phyloP scores from a whole-genome alignment of 2,329 filamentous ascomycete species.

The Nannizzia gypsea region DNA sequence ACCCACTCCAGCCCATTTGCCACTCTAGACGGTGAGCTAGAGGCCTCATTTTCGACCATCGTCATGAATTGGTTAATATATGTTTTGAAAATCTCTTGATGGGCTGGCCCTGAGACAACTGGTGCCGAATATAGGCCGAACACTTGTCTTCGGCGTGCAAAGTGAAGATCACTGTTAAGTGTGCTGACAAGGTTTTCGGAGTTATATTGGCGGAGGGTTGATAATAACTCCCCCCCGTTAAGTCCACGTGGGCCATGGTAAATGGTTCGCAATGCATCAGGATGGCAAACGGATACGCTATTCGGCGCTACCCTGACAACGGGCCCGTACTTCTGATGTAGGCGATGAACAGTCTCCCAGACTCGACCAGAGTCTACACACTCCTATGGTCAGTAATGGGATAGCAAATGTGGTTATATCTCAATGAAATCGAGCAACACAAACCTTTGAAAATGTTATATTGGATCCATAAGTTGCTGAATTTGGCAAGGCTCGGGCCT shows the following conservation, averaged over 20 bases:
- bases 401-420: background rate
- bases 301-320: conserved; percentile 12
- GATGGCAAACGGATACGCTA: conserved; percentile 14
- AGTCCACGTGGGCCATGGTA: conserved; percentile 14
- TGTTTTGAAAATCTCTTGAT: conserved; percentile 10
- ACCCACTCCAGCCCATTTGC: conserved; percentile 13
- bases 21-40: conserved; percentile 4
- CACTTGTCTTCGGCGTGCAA: conserved; percentile 12
- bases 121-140: conserved; percentile 12
- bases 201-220: conserved; percentile 13
- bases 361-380: background rate
- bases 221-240: conserved; percentile 5
- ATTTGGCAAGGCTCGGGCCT: conserved; percentile 14
- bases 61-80: conserved; percentile 11
- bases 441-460: conserved; percentile 12
- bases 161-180: conserved; percentile 13
- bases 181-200: conserved; percentile 15
- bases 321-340: conserved; percentile 14
- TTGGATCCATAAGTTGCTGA: conserved; percentile 12
- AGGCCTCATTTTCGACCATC: conserved; percentile 9
- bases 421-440: background rate
- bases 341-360: conserved; percentile 1
- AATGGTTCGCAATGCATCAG: conserved; percentile 14
- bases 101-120: conserved; percentile 6
- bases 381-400: background rate